Base-by-base conservation (phyloP, 2,329 filamentous ascomycete genomes). In the Claviceps fusiformis region DNA sequence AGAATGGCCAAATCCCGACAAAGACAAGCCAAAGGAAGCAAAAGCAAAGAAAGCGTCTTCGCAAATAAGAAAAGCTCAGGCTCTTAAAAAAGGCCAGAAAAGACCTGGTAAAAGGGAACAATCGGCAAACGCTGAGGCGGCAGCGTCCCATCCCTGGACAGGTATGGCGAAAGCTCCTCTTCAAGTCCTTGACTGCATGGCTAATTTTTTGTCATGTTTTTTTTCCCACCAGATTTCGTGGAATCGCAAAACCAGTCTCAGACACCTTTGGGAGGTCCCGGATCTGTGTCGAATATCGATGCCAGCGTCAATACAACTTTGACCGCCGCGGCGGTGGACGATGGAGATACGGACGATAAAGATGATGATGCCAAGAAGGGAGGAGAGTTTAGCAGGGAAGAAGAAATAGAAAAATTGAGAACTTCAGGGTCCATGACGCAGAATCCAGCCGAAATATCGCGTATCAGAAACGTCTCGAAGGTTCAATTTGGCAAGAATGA, bases 361-460 rank as follows among this genome's bases (percentile, higher is more conserved):
- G 70, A 73, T 5, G 69, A 69, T 3, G 71, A 74, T 13, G 63
- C 68, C 5, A 76, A 75, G 62, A 73, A 71, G 54, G 73, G 70
- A 58, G 71, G 73, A 13, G 75, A 77, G 5, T 92, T 88, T 65
- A 85, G 86, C 59, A 81, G 87, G 52, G 88, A 95, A 68, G 88
- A 95, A 60, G 93, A 98, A 69, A 96, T 97, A 56, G 93, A 98
- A 68, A 95, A 96, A 67, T 78, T 98, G 10, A 84, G 93, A 45
- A 95, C 90, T 3, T 88, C 89, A 29, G 95, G 93, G 37, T 96
- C 90, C 58, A 97, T 98, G 93, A 98, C 95, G 11, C 95, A 98
- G 67, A 97, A 97, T 61, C 93, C 95, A 56, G 90, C 92, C 13
- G 95, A 98, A 67, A 90, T 98, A 58, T 92, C 92, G 29, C 86